Evolutionary conservation across 495 filamentous ascomycete species (phyloP), one percentile per base, ranked within the genome.

Genomic region (Ascobolus immersus): DNA sequence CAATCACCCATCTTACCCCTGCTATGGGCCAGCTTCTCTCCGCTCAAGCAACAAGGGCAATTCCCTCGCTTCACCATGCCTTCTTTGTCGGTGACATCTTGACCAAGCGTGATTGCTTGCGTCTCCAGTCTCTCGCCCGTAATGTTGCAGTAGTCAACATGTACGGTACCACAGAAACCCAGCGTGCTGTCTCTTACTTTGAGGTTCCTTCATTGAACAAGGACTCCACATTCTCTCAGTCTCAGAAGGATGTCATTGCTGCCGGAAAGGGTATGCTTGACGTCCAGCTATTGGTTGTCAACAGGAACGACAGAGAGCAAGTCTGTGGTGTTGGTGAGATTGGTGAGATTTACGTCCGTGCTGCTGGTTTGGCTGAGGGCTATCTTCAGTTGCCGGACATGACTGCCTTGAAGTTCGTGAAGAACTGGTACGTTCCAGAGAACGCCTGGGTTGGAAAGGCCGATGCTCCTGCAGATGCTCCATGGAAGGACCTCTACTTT

Each of bases 21-120:
- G 86, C 82, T 23, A 79, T 94, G 82, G 84, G 84, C 32, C 82
- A 94, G 46, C 86, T 96, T 33, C 59, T 96, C 1, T 74, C 90
- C 19, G 86, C 84, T 23, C 79, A 77, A 41, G 76, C 79, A 5
- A 71, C 62, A 5, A 65, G 70, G 0, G 57, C 77, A 41, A 90
- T 91, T 49, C 71, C 77, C 7, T 55, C 61, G 14, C 63, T 96
- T 7, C 66, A 78, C 45, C 64, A 71, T 39, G 77, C 75, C 28
- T 89, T 92, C 62, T 93, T 91, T 44, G 86, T 96, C 5, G 86
- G 86, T 20, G 86, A 96, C 46, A 63, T 93, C 10, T 41, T 96
- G 37, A 89, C 75, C 39, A 92, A 74, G 48, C 63, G 70, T 43
- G 82, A 93, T 42, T 92, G 80, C 53, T 61, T 66, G n/a, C 60